Percentiles rank a stretch among this genome's conserved stretches.
Evolutionary conservation across 139 green algal genomes (phyloP).

Genomic region (Micromonas pusilla): DNA sequence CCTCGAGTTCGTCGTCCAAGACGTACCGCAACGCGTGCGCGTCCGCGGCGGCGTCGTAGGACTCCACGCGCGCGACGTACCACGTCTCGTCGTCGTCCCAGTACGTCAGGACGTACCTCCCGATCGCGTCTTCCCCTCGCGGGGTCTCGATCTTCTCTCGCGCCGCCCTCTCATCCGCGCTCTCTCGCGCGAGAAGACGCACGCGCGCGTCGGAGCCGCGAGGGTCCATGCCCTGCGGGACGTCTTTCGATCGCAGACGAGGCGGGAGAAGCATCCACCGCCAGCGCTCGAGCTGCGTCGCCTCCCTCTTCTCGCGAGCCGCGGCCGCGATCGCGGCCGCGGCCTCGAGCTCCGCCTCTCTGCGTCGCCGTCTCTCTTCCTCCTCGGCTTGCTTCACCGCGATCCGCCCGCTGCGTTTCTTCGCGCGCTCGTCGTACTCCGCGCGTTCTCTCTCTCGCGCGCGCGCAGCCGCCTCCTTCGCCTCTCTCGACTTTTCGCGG

Average conservation of each 20-base stretch:
- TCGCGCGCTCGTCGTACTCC: not conserved
- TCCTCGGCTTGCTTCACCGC: not conserved
- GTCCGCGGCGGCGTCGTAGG: not conserved
- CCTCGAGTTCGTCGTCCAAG: not conserved
- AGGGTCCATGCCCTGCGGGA: not conserved
- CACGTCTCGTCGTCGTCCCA: slow-evolving; percentile 3
- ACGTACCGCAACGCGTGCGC: not conserved
- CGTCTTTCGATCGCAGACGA: not conserved
- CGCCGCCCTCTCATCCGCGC: not conserved
- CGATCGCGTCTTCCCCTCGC: not conserved
- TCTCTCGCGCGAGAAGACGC: not conserved
- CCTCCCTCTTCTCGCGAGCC: not conserved
- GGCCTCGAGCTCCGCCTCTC: not conserved
- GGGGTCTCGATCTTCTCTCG: not conserved
- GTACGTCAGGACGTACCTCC: not conserved
- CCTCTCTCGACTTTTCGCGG: not conserved
- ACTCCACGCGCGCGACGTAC: not conserved
- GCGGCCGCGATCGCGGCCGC: not conserved
- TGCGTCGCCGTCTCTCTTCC: not conserved
- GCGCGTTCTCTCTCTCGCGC: not conserved
- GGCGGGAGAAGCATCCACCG: not conserved
- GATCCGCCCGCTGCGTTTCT: slow-evolving; percentile 5
- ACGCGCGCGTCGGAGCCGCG: not conserved
- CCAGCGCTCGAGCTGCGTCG: not conserved
- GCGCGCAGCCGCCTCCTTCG: not conserved